Percentiles rank a stretch among this genome's conserved stretches.
Conservation (phyloP, 768 basidiomycete genomes). For the Chiua virens region DNA sequence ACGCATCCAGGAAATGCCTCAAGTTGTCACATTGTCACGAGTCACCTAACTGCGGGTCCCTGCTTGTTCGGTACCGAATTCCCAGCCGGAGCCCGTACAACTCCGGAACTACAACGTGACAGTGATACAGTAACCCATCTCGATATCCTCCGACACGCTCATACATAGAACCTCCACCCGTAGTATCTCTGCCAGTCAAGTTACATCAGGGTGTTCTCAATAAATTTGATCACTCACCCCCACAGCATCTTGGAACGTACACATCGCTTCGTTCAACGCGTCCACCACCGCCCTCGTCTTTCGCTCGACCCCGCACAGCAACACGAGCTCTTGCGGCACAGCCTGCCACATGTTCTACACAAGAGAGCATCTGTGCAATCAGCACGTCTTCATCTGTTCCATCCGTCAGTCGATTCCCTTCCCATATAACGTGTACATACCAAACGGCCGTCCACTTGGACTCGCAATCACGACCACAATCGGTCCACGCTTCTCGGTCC, state of each 20-base stretch:
- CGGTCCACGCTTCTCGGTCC: background rate
- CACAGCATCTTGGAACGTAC: background rate
- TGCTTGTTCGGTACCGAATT: too few relatives aligned
- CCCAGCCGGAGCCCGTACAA: too few relatives aligned
- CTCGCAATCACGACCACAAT: constrained; percentile 6
- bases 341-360: constrained; percentile 4
- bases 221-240: constrained; percentile 11
- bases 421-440: constrained; percentile 1
- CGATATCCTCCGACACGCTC: constrained; percentile 3
- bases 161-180: constrained; percentile 1
- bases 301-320: constrained; percentile 5
- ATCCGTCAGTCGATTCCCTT: background rate
- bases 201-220: background rate
- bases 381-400: constrained; percentile 10
- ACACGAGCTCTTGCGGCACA: constrained; percentile 9
- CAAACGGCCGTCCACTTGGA: constrained; percentile 5
- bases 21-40: too few relatives aligned
- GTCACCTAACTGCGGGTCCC: too few relatives aligned
- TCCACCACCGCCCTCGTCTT: constrained; percentile 3
- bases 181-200: background rate
- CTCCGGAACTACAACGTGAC: constrained; percentile 1
- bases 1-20: constrained; percentile 1
- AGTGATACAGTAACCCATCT: constrained; percentile 21
- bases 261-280: constrained; percentile 2
- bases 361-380: constrained; percentile 2